phyloP scores from a whole-genome alignment of 495 filamentous ascomycete genomes.

The Tuber brumale region DNA sequence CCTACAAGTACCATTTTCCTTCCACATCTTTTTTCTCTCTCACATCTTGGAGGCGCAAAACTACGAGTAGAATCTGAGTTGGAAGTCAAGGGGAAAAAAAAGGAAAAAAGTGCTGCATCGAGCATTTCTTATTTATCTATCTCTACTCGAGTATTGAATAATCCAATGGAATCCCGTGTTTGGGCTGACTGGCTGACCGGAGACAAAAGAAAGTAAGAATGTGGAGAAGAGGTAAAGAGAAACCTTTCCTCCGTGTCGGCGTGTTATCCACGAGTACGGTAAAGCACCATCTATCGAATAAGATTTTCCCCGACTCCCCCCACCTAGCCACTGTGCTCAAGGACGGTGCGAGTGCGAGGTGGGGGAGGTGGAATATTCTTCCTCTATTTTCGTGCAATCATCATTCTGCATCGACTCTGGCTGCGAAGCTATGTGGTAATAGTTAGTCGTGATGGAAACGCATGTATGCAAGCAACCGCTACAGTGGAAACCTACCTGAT shows the following conservation, averaged over 20 bases:
- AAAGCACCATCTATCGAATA: neutral
- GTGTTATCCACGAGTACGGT: neutral
- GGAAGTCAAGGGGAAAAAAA: neutral
- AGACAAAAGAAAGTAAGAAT: neutral
- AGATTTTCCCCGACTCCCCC: neutral
- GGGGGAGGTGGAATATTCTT: neutral
- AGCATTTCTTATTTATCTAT: neutral
- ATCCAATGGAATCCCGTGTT: neutral
- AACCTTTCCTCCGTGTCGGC: neutral
- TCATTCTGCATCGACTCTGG: neutral
- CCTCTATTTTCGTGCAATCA: neutral
- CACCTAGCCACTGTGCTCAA: neutral
- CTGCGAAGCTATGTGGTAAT: neutral
- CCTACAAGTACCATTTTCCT: neutral
- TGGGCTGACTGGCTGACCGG: neutral
- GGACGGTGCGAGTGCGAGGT: neutral
- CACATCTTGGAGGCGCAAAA: neutral
- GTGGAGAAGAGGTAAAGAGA: neutral
- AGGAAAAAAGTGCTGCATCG: neutral
- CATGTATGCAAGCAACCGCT: neutral
- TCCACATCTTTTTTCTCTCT: neutral
- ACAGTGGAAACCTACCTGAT: neutral
- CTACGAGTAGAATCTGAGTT: neutral
- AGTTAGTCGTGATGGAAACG: neutral
- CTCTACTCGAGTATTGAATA: neutral